phyloP scores from a whole-genome alignment of 177 flowering plant species.

The Vitis hybrid region DNA sequence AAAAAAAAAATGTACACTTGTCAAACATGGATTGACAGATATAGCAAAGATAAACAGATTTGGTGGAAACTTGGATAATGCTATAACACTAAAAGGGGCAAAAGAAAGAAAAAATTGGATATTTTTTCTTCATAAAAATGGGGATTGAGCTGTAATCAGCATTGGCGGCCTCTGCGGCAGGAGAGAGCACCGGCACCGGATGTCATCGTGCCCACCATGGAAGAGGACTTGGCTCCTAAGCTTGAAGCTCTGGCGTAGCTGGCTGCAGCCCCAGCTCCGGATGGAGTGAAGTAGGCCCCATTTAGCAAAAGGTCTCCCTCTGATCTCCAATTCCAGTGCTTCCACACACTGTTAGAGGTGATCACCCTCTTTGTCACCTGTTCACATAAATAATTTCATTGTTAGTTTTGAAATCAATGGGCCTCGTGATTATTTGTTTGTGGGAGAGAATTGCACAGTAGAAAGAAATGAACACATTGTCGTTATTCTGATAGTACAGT shows the following conservation, averaged over 20 bases:
- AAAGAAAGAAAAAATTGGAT: constrained; percentile 6
- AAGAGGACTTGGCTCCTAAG: constrained; percentile 76
- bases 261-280: constrained; percentile 72
- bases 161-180: constrained; percentile 45
- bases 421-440: background rate
- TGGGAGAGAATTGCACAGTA: background rate
- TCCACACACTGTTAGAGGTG: constrained; percentile 22
- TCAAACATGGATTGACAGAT: constrained; percentile 11
- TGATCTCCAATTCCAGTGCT: constrained; percentile 63
- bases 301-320: constrained; percentile 61
- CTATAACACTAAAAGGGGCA: background rate
- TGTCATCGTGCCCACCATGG: constrained; percentile 65
- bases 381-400: background rate
- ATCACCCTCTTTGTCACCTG: constrained; percentile 61
- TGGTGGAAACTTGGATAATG: background rate
- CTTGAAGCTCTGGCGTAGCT: constrained; percentile 84
- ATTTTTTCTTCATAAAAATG: background rate
- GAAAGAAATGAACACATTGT: background rate
- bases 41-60: constrained; percentile 7
- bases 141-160: constrained; percentile 17
- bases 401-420: background rate
- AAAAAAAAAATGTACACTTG: constrained; percentile 24
- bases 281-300: constrained; percentile 64
- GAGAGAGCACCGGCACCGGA: constrained; percentile 60
- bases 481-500: background rate